Conservation (phyloP, 129 eudicot genomes). For the Smallanthus sonchifolius region DNA sequence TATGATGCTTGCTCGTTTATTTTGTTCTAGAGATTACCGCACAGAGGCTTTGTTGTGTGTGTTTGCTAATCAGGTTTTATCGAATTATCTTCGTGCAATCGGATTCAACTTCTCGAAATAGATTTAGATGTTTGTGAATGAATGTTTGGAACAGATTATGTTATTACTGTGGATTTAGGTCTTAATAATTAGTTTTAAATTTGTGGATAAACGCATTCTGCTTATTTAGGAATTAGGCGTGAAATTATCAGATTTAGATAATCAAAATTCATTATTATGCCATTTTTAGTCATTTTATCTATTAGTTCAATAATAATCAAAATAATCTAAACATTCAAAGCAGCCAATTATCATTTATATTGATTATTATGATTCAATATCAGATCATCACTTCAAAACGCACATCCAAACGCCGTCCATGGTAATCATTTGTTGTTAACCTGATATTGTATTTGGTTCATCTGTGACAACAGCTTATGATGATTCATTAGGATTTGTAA, state of each 20-base stretch:
- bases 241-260: not conserved
- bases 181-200: not conserved
- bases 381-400: not conserved
- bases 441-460: not conserved
- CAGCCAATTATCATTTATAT: not conserved
- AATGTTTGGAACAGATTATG: not conserved
- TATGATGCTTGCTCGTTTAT: not conserved
- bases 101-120: not conserved
- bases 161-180: not conserved
- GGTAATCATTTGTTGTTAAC: constrained; percentile 6
- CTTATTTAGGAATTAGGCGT: not conserved
- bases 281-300: not conserved
- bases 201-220: not conserved
- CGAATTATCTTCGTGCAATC: constrained; percentile 2
- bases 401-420: not conserved
- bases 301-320: not conserved
- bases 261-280: not conserved
- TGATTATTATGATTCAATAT: not conserved
- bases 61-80: not conserved
- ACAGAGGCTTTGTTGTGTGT: not conserved
- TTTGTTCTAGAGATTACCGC: not conserved
- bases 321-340: not conserved
- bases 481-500: not conserved
- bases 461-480: not conserved
- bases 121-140: not conserved